Evolutionary conservation across 495 filamentous ascomycete species (phyloP), one percentile per base, ranked within the genome.

Genomic region (Glonium stellatum): DNA sequence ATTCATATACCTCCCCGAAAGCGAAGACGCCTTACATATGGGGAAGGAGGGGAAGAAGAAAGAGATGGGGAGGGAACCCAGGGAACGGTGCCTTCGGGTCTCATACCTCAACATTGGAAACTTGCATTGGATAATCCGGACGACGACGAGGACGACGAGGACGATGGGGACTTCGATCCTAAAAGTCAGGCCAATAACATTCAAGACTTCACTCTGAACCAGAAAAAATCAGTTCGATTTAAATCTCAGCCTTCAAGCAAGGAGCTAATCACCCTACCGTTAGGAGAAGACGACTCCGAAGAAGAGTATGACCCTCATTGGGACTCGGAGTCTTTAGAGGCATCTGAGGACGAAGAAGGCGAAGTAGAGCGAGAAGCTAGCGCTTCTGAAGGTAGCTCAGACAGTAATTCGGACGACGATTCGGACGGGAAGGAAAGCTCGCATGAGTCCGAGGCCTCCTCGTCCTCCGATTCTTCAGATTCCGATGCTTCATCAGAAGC

Each of bases 1-100:
- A 74, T 95, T 27, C 72, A 77, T 3, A 92, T 95, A 39, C 91
- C 90, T 2, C 84, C 90, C 4, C 77, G 84, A 55, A 96, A 95
- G 72, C 83, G 87, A 55, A 73, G 75, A 41, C 79, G 84, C 47
- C 77, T 88, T 27, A 51, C 48, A 22, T 73, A 80, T 51, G 58
- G 73, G 3, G 55, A 71, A 37, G 27, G 22, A 12, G 55, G 1
- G n/a, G 39, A n/a, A 10, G 59, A 78, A 27, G 71, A 72, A 15
- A 70, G 70, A 2, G 76, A 78, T 36, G 55, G 79, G 18, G 69
- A 68, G 27, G 73, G 69, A 42, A 66, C 80, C 25, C 74, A 72
- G 42, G 73, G 74, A 8, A 77, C 79, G 23, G 70, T 75, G 13
- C 22, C 37, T 35, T n/a, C 36, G n/a, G 53, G 37, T 19, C 34